Base-by-base conservation (phyloP, 805 yeast species). In the Grigorovia transvaalensis region DNA sequence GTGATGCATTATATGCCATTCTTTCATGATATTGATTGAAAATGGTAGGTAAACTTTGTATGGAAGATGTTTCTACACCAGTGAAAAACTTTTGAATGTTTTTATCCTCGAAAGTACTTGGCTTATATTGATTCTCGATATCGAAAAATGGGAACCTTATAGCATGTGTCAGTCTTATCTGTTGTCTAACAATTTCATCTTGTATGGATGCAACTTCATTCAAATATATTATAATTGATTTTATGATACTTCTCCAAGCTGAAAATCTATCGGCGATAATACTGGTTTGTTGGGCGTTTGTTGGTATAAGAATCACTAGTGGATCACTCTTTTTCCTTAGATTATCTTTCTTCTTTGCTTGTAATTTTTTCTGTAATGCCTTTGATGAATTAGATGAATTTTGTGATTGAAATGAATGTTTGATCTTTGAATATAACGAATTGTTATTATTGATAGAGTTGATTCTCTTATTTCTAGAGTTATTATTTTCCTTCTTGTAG, bases 181-280 rank as follows among this genome's bases (percentile, higher is more conserved):
- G 93, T 61, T 87, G 95, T 52, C 96, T 79, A 35, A 85, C 81
- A 19, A 87, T 78, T 62, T 89, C 96, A 65, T 89, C 96, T 65
- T 89, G 91, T 53, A 86, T 89, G 15, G 85, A 77, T 13, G 87
- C 88, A 44, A 81, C 82, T 62, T 89, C 96, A 54, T 78, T 79
- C 54, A 90, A 73, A 64, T 91, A 90, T 48, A 76, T 79, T 19
- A 87, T 75, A 51, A 90, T 69, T 42, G 90, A 83, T 55, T 82
- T 80, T 52, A 89, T 81, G 50, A 89, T 79, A 45, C 79, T 75
- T 53, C 96, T 74, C 96, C 96, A 90, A 1, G 93, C 84, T 49
- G 82, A 77, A 67, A 90, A 90, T 55, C 98, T 74, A 29, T 79
- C 76, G 2, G 96, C 91, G 54, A 90, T 72, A 9, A 86, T 78